Percentiles rank a stretch among this genome's conserved stretches.
phyloP scores from a whole-genome alignment of 495 filamentous ascomycete genomes.

The Penicillium antarcticum region DNA sequence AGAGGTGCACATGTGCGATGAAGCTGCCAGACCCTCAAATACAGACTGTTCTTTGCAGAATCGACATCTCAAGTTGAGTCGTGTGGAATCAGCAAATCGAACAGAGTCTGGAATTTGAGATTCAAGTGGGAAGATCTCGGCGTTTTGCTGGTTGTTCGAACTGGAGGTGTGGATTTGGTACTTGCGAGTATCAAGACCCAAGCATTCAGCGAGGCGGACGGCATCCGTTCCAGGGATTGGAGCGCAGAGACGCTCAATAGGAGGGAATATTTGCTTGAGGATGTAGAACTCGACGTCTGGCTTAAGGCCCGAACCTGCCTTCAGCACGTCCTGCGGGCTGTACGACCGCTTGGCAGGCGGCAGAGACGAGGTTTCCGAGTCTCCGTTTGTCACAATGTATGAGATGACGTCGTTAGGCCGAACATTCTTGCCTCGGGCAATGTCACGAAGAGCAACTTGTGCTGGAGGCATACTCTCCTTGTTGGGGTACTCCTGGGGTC shows the following conservation, averaged over 20 bases:
- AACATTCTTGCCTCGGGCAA: constrained; percentile 80
- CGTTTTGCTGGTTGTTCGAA: constrained; percentile 49
- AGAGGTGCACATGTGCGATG: constrained; percentile 57
- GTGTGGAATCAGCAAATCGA: constrained; percentile 76
- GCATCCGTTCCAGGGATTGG: constrained; percentile 91
- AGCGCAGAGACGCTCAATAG: constrained; percentile 95
- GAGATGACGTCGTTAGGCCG: constrained; percentile 93
- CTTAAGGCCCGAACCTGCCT: constrained; percentile 66
- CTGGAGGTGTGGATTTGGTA: constrained; percentile 69
- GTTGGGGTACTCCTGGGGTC: constrained; percentile 89
- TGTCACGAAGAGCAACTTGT: constrained; percentile 85
- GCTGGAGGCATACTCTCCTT: constrained; percentile 94
- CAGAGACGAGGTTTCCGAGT: constrained; percentile 61
- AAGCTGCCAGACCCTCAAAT: constrained; percentile 69
- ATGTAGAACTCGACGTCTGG: constrained; percentile 96
- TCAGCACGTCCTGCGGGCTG: constrained; percentile 79
- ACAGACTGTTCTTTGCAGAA: constrained; percentile 65
- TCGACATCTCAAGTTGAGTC: constrained; percentile 75
- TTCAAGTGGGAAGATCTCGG: constrained; percentile 77
- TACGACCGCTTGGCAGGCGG: constrained; percentile 82
- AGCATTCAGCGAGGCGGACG: constrained; percentile 81
- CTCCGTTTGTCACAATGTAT: constrained; percentile 85
- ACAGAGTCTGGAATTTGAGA: constrained; percentile 83
- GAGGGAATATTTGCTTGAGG: constrained; percentile 96
- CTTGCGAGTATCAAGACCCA: constrained; percentile 85